Evolutionary conservation across 1,284 basidiomycete genomes (phyloP).

Genomic region (Trichosporon coremiiforme): DNA sequence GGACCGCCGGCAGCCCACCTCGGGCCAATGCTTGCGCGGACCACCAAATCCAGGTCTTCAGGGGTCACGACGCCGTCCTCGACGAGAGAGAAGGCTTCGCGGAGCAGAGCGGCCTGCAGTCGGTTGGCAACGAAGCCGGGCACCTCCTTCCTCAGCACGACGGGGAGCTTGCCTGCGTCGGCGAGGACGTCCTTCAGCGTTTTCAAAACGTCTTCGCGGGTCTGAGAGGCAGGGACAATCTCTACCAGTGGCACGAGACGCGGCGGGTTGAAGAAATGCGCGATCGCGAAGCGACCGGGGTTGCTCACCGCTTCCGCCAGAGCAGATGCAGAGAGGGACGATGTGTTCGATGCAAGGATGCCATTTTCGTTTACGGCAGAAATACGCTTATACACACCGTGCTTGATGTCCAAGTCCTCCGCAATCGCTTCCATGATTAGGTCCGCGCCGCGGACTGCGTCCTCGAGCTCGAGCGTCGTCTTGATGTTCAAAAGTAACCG

Average conservation of each 20-base stretch:
- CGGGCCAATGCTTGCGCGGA: conserved; percentile 23
- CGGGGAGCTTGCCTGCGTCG: conserved; percentile 25
- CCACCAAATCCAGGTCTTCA: conserved; percentile 27
- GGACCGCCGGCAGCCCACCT: conserved; percentile 29
- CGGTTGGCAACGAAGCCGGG: conserved; percentile 31
- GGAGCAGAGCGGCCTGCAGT: conserved; percentile 27
- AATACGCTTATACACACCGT: conserved; percentile 19
- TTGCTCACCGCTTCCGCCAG: conserved; percentile 14
- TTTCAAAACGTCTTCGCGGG: conserved; percentile 12
- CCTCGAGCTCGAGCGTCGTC: conserved; percentile 17
- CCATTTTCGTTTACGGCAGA: conserved; percentile 17
- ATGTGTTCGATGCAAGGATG: conserved; percentile 29
- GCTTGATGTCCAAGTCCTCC: conserved; percentile 24
- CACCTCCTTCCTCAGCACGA: conserved; percentile 21
- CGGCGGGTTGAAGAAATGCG: conserved; percentile 30
- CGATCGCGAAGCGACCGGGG: conserved; percentile 25
- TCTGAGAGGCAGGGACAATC: conserved; percentile 13
- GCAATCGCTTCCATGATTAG: conserved; percentile 29
- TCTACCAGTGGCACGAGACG: conserved; percentile 28
- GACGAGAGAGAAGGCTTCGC: conserved; percentile 26
- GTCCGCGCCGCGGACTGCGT: conserved; percentile 20
- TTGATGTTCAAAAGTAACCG: background rate
- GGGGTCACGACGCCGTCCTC: conserved; percentile 25
- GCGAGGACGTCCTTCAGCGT: conserved; percentile 17
- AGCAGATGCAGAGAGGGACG: conserved; percentile 17